These are phyloP conservation scores for Mucor piriformis DNA, from an alignment of 371 early-diverging fungal species.

Conservation along the genomic window DNA sequence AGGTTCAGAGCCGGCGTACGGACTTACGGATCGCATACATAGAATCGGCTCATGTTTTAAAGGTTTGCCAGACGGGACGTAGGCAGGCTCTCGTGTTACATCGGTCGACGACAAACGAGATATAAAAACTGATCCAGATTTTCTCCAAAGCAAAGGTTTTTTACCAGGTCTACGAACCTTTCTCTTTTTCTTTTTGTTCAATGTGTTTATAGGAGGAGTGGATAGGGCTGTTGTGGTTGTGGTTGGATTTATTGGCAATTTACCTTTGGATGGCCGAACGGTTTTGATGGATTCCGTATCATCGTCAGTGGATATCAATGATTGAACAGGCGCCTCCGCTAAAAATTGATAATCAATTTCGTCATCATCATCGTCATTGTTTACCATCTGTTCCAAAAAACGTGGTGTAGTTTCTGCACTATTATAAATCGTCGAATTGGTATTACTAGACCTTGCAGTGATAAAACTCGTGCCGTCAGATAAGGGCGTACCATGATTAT, in stretches of 20 bases:
- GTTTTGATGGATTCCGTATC: conserved; percentile 16
- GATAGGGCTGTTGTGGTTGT: background rate
- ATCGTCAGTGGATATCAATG: background rate
- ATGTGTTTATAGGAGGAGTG: background rate
- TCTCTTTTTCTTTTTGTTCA: background rate
- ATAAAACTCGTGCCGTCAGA: conserved; percentile 24
- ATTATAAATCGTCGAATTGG: background rate
- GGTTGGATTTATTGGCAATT: background rate
- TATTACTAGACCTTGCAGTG: conserved; percentile 13
- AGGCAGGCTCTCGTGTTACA: background rate
- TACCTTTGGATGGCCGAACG: conserved; percentile 8
- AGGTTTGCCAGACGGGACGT: conserved; percentile 2
- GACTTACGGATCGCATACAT: conserved; percentile 27
- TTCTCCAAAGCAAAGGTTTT: conserved; percentile 26
- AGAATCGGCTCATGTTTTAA: conserved; percentile 35
- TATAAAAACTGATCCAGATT: conserved; percentile 31
- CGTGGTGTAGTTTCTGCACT: background rate
- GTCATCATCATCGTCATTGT: conserved; percentile 8
- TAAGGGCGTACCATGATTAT: conserved; percentile 1
- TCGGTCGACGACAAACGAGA: background rate
- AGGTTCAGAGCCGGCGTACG: conserved; percentile 20
- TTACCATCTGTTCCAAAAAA: background rate
- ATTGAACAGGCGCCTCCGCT: background rate
- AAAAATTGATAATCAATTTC: conserved; percentile 9
- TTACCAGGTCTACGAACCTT: background rate